phyloP scores from a whole-genome alignment of 2,329 filamentous ascomycete genomes.

The Fusarium marasasianum region DNA sequence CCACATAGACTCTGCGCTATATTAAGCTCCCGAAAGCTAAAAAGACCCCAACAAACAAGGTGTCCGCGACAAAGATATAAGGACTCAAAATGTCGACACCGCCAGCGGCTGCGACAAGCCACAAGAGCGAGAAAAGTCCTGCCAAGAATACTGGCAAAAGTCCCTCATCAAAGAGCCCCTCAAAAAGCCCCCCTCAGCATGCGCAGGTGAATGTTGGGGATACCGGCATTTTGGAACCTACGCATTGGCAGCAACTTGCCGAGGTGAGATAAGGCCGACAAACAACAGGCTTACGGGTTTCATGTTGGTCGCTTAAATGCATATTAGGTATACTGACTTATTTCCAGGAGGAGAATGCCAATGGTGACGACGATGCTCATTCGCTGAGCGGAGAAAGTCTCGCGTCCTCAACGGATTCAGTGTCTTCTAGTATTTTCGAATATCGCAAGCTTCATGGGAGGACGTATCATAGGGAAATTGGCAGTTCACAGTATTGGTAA shows the following conservation, averaged over 20 bases:
- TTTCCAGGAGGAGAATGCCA: background rate
- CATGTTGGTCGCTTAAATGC: background rate
- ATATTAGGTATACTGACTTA: background rate
- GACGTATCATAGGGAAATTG: conserved; percentile 13
- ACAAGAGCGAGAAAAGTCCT: background rate
- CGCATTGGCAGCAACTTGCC: conserved; percentile 16
- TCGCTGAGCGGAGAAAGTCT: conserved; percentile 1
- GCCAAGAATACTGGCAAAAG: background rate
- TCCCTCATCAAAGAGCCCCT: background rate
- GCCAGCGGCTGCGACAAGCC: conserved; percentile 8
- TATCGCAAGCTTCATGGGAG: conserved; percentile 17
- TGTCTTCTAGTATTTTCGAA: conserved; percentile 10
- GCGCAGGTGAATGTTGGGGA: background rate
- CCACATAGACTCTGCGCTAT: background rate
- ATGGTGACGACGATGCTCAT: background rate
- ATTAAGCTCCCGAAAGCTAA: background rate
- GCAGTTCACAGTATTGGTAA: conserved; percentile 14
- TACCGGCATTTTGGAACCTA: background rate
- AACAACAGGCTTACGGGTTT: background rate
- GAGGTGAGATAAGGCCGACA: background rate
- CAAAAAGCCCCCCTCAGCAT: conserved; percentile 8
- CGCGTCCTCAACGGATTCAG: conserved; percentile 1
- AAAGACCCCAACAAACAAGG: background rate
- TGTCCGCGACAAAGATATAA: no score
- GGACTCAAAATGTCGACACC: conserved; percentile 5